Evolutionary conservation across 2,329 filamentous ascomycete species (phyloP), one percentile per base, ranked within the genome.

Genomic region (Pseudopithomyces maydicus): DNA sequence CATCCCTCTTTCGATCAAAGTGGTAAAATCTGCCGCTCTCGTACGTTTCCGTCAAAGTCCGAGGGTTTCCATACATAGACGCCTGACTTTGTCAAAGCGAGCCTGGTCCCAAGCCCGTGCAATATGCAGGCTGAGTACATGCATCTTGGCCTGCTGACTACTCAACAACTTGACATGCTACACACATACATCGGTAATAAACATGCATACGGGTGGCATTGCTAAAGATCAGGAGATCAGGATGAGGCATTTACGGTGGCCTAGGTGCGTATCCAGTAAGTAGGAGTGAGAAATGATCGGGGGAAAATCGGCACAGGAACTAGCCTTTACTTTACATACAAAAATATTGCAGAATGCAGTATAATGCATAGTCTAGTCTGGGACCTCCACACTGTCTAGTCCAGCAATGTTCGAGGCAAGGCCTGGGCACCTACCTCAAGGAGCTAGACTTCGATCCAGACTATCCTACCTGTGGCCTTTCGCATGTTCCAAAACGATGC

Each of bases 1-100:
- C n/a, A 20, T 39, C 41, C 43, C 20, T 10, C 33, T 15, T 19
- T 23, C 51, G 7, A 6, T 29, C 26, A 45, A 23, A 20, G 20
- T 17, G 41, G 42, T 7, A 46, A 17, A 36, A 33, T 29, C 15
- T 5, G 11, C 38, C 38, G 35, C 35, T 36, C 32, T 29, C 29
- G 54, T 23, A 32, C 41, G 23, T 47, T 49, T 56, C 50, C 50
- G 32, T 33, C 22, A 36, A 22, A 19, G 29, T 17, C 4, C 42
- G 48, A 51, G 48, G 38, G 23, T 22, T 42, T 42, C 42, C 32
- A 22, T 41, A 38, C 35, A 14, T 14, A 35, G 19, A 43, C 38
- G 23, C 23, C 11, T 50, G 47, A 50, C 22, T 29, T 8, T 29
- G 33, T 2, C 35, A 14, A 22, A 35, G 38, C 20, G 17, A 22